A percentile compares a stretch with the other conserved stretches of the same genome.
Evolutionary conservation across 371 early-diverging fungal species (phyloP).

Genomic region (Furculomyces boomerangus): DNA sequence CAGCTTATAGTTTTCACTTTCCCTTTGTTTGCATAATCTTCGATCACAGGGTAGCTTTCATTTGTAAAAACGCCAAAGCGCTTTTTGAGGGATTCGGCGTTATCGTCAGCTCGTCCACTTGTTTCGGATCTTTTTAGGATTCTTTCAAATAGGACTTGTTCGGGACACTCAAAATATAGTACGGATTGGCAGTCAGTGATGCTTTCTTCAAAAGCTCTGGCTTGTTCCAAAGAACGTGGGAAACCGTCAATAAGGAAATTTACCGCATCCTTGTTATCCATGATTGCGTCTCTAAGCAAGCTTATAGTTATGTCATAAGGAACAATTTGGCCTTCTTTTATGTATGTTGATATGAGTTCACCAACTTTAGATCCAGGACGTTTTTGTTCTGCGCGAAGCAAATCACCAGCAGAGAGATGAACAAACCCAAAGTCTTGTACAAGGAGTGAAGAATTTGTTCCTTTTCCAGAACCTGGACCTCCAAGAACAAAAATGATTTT

Average conservation of each 20-base stretch:
- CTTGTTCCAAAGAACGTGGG: conserved; percentile 90
- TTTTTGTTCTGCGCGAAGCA: conserved; percentile 79
- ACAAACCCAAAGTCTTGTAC: conserved; percentile 81
- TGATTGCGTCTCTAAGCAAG: conserved; percentile 76
- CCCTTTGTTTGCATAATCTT: conserved; percentile 41
- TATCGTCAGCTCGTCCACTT: conserved; percentile 85
- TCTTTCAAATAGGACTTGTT: conserved; percentile 69
- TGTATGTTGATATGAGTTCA: conserved; percentile 70
- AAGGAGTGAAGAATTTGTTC: conserved; percentile 79
- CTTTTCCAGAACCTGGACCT: conserved; percentile 83
- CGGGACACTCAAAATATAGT: conserved; percentile 85
- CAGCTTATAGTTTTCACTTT: conserved; percentile 41
- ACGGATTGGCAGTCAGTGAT: conserved; percentile 35
- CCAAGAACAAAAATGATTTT: conserved; percentile 60
- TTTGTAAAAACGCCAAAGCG: conserved; percentile 72
- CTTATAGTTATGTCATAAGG: conserved; percentile 88
- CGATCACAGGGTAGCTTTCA: conserved; percentile 79
- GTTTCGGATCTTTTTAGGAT: conserved; percentile 81
- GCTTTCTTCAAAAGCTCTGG: conserved; percentile 72
- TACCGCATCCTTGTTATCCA: conserved; percentile 32
- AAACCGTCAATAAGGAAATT: conserved; percentile 92
- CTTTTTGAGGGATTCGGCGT: conserved; percentile 87
- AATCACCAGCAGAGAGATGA: conserved; percentile 91
- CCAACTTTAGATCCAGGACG: conserved; percentile 72
- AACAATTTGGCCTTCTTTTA: conserved; percentile 87